phyloP scores from a whole-genome alignment of 2,329 filamentous ascomycete species.

The Aureobasidium sp. region DNA sequence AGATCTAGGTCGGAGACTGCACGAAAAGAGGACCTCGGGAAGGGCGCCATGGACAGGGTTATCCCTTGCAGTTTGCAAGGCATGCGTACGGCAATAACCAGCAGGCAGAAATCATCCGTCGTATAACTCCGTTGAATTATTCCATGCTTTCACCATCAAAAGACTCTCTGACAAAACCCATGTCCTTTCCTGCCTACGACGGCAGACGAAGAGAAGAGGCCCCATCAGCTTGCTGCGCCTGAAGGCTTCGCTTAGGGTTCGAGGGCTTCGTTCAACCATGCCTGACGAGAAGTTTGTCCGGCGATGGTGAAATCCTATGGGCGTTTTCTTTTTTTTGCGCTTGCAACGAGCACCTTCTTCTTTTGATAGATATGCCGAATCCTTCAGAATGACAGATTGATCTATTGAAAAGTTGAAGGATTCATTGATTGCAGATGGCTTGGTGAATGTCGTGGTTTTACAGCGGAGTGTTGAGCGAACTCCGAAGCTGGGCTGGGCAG shows the following conservation, averaged over 20 bases:
- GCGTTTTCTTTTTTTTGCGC: background rate
- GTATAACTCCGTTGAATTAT: background rate
- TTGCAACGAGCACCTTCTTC: background rate
- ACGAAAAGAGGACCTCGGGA: background rate
- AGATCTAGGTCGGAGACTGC: no score
- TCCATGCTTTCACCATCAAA: background rate
- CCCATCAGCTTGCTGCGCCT: constrained; percentile 2
- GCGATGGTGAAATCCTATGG: background rate
- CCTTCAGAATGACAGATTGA: no score
- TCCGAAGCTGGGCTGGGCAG: background rate
- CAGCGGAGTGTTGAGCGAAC: background rate
- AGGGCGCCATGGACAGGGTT: background rate
- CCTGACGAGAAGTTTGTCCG: background rate
- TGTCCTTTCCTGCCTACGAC: background rate
- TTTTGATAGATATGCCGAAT: background rate
- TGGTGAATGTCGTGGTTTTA: background rate
- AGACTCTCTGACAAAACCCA: background rate
- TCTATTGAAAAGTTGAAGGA: background rate
- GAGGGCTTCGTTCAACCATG: background rate
- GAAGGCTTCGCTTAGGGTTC: background rate
- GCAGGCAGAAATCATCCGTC: background rate
- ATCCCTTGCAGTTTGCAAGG: background rate
- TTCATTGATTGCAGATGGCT: background rate
- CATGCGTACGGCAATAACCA: background rate
- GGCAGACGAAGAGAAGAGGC: background rate